phyloP scores from a whole-genome alignment of 805 yeast species.

The Wickerhamiella nectarea region DNA sequence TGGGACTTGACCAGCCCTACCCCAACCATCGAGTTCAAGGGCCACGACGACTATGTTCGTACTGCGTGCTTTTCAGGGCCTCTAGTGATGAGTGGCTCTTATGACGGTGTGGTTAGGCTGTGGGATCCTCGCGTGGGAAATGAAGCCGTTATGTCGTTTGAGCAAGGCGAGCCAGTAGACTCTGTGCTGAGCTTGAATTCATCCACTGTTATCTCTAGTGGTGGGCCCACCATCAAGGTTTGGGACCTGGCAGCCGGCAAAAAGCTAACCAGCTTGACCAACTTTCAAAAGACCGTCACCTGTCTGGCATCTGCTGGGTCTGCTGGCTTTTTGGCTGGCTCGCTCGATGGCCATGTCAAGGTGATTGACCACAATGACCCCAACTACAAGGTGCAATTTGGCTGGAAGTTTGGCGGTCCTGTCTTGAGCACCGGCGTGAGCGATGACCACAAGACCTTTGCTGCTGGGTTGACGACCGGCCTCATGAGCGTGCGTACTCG shows the following conservation, averaged over 20 bases:
- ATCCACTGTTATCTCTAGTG: constrained; percentile 70
- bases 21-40: constrained; percentile 54
- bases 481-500: constrained; percentile 78
- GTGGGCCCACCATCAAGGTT: constrained; percentile 68
- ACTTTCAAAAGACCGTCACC: constrained; percentile 90
- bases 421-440: constrained; percentile 82
- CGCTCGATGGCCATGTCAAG: constrained; percentile 94
- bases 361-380: constrained; percentile 63
- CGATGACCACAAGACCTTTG: constrained; percentile 77
- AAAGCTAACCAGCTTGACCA: constrained; percentile 52
- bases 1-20: constrained; percentile 77
- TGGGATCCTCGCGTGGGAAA: constrained; percentile 59
- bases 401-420: constrained; percentile 95
- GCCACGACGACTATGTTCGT: constrained; percentile 78
- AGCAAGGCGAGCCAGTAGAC: constrained; percentile 76
- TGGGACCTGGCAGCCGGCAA: constrained; percentile 87
- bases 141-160: constrained; percentile 47
- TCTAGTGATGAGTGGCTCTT: constrained; percentile 82
- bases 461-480: constrained; percentile 85
- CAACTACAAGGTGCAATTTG: constrained; percentile 76
- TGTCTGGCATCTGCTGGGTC: constrained; percentile 62
- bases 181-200: constrained; percentile 61
- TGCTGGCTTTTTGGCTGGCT: constrained; percentile 79
- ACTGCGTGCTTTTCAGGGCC: constrained; percentile 69
- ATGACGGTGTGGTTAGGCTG: constrained; percentile 73